Percentiles rank a stretch among this genome's conserved stretches.
Evolutionary conservation across 78 protist species (phyloP).

Genomic region (Dictyostelium discoideum): DNA sequence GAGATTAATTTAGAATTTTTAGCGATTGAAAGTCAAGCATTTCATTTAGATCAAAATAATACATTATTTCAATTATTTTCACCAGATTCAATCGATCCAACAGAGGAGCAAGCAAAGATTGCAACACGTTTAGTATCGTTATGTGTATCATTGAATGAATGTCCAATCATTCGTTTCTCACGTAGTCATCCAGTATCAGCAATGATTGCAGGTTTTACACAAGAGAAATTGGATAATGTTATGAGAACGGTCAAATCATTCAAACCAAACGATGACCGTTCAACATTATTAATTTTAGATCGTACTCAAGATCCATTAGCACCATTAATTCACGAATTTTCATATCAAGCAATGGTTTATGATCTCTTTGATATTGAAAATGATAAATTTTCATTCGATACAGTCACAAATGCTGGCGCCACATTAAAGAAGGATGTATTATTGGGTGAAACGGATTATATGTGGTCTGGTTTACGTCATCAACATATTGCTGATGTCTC

Average conservation of each 20-base stretch:
- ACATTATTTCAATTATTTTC: conserved; percentile 55
- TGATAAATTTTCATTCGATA: conserved; percentile 74
- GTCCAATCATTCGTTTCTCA: conserved; percentile 79
- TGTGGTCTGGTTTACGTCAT: conserved; percentile 86
- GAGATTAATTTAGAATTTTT: conserved; percentile 87
- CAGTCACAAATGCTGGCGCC: conserved; percentile 15
- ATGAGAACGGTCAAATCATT: conserved; percentile 13
- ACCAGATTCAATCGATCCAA: conserved; percentile 33
- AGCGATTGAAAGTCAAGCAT: conserved; percentile 23
- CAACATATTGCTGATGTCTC: conserved; percentile 89
- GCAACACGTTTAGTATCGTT: conserved; percentile 69
- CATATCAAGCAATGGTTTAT: conserved; percentile 93
- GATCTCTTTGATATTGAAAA: conserved; percentile 82
- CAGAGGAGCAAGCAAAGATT: conserved; percentile 66
- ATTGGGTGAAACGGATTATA: conserved; percentile 83
- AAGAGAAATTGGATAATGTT: conserved; percentile 28
- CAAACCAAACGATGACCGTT: conserved; percentile 37
- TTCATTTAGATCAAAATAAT: conserved; percentile 51
- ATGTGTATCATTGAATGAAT: conserved; percentile 79
- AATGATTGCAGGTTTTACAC: conserved; percentile 52
- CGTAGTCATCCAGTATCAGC: conserved; percentile 26
- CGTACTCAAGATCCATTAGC: conserved; percentile 88
- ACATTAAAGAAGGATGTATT: conserved; percentile 67
- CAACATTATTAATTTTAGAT: conserved; percentile 84
- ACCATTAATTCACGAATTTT: conserved; percentile 91